Percentiles rank a stretch among this genome's conserved stretches.
phyloP scores from a whole-genome alignment of 139 green algal species.

The Tetraselmis chui region DNA sequence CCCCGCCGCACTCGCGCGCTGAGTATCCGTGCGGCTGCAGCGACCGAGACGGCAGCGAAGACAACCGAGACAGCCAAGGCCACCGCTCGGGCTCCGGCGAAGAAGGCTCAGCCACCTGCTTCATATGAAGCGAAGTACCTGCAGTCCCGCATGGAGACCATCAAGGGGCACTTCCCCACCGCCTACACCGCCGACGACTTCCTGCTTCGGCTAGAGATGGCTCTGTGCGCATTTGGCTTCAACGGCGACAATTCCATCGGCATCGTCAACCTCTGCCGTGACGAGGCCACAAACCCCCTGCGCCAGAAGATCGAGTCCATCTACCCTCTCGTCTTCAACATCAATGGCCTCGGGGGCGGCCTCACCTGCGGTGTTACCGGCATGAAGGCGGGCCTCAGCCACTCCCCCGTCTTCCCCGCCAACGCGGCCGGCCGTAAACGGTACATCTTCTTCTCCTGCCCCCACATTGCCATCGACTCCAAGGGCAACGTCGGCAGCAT shows the following conservation, averaged over 20 bases:
- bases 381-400: conserved; percentile 49
- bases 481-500: conserved; percentile 54
- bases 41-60: no score
- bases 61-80: no score
- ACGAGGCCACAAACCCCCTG: conserved; percentile 72
- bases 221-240: conserved; percentile 62
- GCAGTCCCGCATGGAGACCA: background rate
- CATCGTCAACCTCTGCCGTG: conserved; percentile 79
- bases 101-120: no score
- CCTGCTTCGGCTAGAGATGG: conserved; percentile 62
- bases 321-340: conserved; percentile 73
- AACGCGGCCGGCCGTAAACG: conserved; percentile 53
- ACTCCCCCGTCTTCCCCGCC: conserved; percentile 31
- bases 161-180: conserved; percentile 50
- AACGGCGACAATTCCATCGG: conserved; percentile 71
- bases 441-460: conserved; percentile 88
- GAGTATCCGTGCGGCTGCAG: no score
- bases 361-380: conserved; percentile 75
- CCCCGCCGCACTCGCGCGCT: no score
- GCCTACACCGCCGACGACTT: conserved; percentile 71
- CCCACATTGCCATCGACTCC: conserved; percentile 77
- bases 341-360: conserved; percentile 73
- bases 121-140: background rate
- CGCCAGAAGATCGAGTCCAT: conserved; percentile 67
- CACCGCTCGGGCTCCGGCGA: no score